Evolutionary conservation across 352 stramenopile species (phyloP).

Genomic region (Globisporangium barbulae): DNA sequence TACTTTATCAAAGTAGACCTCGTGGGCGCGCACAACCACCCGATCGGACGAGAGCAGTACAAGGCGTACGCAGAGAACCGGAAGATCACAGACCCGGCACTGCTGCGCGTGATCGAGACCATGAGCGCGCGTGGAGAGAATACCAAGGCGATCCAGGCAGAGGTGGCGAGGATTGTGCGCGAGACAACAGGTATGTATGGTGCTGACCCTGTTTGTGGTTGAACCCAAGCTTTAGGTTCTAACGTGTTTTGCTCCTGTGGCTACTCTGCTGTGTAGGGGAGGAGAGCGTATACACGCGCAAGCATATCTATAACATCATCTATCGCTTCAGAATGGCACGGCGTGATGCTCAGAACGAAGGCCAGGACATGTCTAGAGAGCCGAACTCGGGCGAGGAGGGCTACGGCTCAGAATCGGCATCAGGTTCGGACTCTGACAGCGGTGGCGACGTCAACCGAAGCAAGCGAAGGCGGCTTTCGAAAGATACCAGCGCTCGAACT

Average conservation of each 20-base stretch:
- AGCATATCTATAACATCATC: neutral
- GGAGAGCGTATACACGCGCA: neutral
- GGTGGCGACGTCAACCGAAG: neutral
- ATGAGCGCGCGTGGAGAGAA: conserved; percentile 1
- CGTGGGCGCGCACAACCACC: conserved; percentile 10
- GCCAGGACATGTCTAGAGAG: neutral
- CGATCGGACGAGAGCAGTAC: conserved; percentile 7
- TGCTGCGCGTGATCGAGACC: conserved; percentile 1
- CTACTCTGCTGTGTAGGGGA: neutral
- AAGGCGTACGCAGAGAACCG: conserved; percentile 11
- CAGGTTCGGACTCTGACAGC: neutral
- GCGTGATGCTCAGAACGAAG: neutral
- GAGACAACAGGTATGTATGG: neutral
- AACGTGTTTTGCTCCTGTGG: neutral
- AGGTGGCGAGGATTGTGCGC: neutral
- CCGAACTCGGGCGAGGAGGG: neutral
- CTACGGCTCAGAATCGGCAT: neutral
- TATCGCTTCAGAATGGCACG: neutral
- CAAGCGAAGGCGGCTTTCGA: neutral
- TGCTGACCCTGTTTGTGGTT: neutral
- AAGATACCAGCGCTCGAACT: neutral
- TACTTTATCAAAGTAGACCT: neutral
- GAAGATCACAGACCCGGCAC: conserved; percentile 4
- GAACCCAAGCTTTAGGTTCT: neutral
- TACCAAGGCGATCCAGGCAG: neutral